Conservation (phyloP, 2,329 filamentous ascomycete genomes). For the Colletotrichum plurivorum region DNA sequence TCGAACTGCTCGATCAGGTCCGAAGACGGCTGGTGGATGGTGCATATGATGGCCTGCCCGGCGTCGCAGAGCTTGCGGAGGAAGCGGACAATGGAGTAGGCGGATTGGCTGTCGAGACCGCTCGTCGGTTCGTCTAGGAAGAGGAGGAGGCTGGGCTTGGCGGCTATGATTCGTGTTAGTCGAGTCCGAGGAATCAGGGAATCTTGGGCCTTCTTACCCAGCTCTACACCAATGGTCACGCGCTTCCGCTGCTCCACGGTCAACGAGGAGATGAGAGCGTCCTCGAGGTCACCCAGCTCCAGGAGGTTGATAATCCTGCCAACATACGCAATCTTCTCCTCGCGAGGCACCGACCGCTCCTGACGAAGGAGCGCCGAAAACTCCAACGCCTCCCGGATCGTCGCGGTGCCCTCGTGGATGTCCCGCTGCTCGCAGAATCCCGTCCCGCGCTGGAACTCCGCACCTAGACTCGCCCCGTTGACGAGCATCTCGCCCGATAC, state of each 20-base stretch:
- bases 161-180: slow-evolving; percentile 45
- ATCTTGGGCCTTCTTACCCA: no score
- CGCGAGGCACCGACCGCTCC: slow-evolving; percentile 63
- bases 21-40: slow-evolving; percentile 74
- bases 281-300: slow-evolving; percentile 74
- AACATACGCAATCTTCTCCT: slow-evolving; percentile 77
- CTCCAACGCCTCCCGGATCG: slow-evolving; percentile 76
- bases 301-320: slow-evolving; percentile 76
- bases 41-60: slow-evolving; percentile 75
- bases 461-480: slow-evolving; percentile 71
- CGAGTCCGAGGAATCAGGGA: no score
- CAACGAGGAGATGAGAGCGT: slow-evolving; percentile 71
- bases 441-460: slow-evolving; percentile 75
- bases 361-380: slow-evolving; percentile 78
- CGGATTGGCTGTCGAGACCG: slow-evolving; percentile 54
- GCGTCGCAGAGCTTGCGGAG: slow-evolving; percentile 68
- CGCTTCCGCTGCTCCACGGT: slow-evolving; percentile 71
- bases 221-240: slow-evolving; percentile 78
- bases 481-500: slow-evolving; percentile 76
- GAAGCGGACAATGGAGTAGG: slow-evolving; percentile 58
- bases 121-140: slow-evolving; percentile 79
- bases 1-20: slow-evolving; percentile 78
- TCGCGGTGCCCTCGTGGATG: slow-evolving; percentile 75
- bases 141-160: slow-evolving; percentile 75
- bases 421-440: slow-evolving; percentile 81